Percentiles rank a stretch among this genome's conserved stretches.
Conservation (phyloP, 163 green algal genomes). For the Prototheca wickerhamii region DNA sequence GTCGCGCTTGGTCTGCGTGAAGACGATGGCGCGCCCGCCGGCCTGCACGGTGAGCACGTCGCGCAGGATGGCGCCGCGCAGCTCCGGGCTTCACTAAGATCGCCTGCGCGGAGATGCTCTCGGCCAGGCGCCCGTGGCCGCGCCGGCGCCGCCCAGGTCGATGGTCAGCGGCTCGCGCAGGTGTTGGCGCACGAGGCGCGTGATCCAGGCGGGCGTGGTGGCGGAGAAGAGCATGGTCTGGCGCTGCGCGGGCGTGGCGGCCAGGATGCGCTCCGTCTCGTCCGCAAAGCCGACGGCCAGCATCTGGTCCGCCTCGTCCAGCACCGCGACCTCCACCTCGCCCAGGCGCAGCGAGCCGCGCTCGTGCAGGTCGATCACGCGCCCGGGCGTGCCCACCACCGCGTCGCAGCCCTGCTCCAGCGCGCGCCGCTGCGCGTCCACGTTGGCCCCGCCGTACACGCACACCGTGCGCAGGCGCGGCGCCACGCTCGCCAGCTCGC, state of each 20-base stretch:
- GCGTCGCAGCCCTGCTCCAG: conserved; percentile 82
- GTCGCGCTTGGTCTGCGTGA: conserved; percentile 92
- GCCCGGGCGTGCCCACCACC: conserved; percentile 91
- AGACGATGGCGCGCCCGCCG: conserved; percentile 85
- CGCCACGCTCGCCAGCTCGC: conserved; percentile 70
- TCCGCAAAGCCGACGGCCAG: conserved; percentile 96
- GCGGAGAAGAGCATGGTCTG: conserved; percentile 97
- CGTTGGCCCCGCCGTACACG: conserved; percentile 44
- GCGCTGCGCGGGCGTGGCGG: conserved; percentile 50
- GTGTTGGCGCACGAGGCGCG: conserved; percentile 60
- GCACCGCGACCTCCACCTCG: conserved; percentile 72
- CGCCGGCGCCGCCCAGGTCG: conserved; percentile 83
- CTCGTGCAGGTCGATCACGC: conserved; percentile 94
- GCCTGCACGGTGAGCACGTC: conserved; percentile 83
- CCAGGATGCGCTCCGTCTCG: conserved; percentile 93
- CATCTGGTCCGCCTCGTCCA: conserved; percentile 99
- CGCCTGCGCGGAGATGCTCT: conserved; percentile 60
- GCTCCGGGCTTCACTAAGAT: conserved; percentile 27
- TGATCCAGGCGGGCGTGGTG: conserved; percentile 88
- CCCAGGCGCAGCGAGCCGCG: conserved; percentile 57
- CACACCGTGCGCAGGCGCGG: conserved; percentile 35
- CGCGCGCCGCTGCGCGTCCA: conserved; percentile 39
- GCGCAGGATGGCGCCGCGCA: conserved; percentile 58
- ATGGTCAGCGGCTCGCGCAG: conserved; percentile 70
- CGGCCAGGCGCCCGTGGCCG: conserved; percentile 78